A percentile compares a stretch with the other conserved stretches of the same genome.
phyloP scores from a whole-genome alignment of 805 yeast genomes.

The Teunomyces stri region DNA sequence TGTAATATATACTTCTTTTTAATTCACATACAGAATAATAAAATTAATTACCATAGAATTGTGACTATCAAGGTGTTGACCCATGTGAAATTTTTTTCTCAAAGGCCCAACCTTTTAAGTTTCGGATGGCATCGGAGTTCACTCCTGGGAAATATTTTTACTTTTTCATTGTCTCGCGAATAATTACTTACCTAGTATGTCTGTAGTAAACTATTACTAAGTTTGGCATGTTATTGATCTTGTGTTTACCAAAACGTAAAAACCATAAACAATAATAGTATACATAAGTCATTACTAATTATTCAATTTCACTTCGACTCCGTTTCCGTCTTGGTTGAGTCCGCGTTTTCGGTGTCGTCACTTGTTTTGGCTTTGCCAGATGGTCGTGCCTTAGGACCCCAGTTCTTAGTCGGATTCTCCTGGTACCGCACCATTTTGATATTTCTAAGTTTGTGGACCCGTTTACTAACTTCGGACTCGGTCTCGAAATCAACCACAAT shows the following conservation, averaged over 20 bases:
- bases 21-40: conserved; percentile 4
- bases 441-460: conserved; percentile 60
- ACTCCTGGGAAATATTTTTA: too few species aligned
- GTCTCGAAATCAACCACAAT: conserved; percentile 48
- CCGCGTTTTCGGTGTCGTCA: background rate
- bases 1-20: conserved; percentile 4
- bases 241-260: background rate
- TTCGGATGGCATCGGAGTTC: background rate
- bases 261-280: background rate
- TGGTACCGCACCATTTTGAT: conserved; percentile 85
- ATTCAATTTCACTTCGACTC: background rate
- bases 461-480: conserved; percentile 54
- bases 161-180: background rate
- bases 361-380: conserved; percentile 7
- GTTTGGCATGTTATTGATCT: background rate
- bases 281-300: conserved; percentile 1
- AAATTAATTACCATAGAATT: background rate
- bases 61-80: background rate
- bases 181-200: background rate
- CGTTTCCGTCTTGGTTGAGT: background rate
- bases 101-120: background rate
- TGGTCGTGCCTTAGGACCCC: conserved; percentile 97
- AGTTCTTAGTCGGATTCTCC: conserved; percentile 86
- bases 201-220: background rate
- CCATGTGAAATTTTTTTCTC: background rate